Evolutionary conservation across 2,329 filamentous ascomycete genomes (phyloP), one percentile per base, ranked within the genome.

Genomic region (Lachnellula occidentalis): DNA sequence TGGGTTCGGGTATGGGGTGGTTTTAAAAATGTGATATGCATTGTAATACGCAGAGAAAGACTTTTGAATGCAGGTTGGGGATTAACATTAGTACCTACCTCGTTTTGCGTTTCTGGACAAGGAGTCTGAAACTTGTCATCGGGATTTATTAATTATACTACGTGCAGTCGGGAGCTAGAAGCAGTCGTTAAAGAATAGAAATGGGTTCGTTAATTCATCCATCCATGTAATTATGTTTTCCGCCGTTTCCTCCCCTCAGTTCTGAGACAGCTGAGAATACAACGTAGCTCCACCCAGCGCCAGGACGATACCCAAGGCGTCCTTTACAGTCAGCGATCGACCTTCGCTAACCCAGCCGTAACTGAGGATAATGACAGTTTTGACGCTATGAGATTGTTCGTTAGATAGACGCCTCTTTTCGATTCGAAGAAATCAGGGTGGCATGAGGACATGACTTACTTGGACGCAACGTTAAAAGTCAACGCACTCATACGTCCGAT

Each of bases 321-420:
- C 74, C 43, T 67, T 66, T 11, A 65, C 51, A 45, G 67, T 73
- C 31, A 75, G 64, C 11, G 70, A 61, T 58, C 72, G 72, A 52
- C 72, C 72, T 59, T 75, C 73, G 62, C 69, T 74, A 53, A 74
- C 69, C 73, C 73, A 76, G 11, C 73, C 73, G 58, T 74, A 73
- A 21, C 69, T 71, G 56, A 75, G 63, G 49, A 76, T 75, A 34
- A 75, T 68, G 34, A 75, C 73, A 15, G 73, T 75, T 68, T 76
- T 75, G 46, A 75, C 67, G 59, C 74, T 73, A 60, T 63, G 36
- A n/a, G 15, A 17, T 9, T 42, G 27, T 61, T 56, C n/a, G n/a
- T n/a, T n/a, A n/a, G n/a, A n/a, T n/a, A 61, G 57, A 31, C 9
- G 1, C 27, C 9, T 31, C 27, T 31, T 31, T 45, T 6, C 19